Base-by-base conservation (phyloP, 371 early-diverging fungal species). In the Circinella minor region DNA sequence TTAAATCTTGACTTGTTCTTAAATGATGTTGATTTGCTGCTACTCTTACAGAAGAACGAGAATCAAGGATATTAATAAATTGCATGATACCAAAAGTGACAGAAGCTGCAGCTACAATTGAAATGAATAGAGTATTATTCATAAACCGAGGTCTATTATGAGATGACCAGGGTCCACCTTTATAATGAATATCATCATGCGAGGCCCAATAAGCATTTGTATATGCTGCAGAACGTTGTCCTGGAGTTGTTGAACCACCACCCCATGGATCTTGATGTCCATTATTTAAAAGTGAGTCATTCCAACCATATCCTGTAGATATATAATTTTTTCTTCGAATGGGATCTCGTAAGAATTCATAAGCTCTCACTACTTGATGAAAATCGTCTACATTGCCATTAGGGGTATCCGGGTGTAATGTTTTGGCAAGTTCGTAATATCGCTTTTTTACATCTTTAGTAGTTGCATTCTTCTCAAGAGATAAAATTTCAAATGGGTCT, bases 391-490 rank as follows among this genome's bases (percentile, higher is more conserved):
- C 38, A 61, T 82, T 68, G 38, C 84, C 81, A 8, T 69, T 75
- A 1, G 68, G 51, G 34, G 62, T 69, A 63, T 84, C 85, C 3
- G 82, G 85, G 46, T 84, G 82, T 15, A 79, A 64, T n/a, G 66
- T 36, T 62, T 84, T 84, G 4, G 79, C 82, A 6, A 84, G 64
- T 57, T 80, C 74, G 49, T 79, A 77, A 48, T 84, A 84, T 17
- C 70, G 73, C 36, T 75, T 66, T 54, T 81, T 80, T 59, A 84
- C 74, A 27, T 74, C 77, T n/a, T 72, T 65, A n/a, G 62, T 66
- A 3, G 75, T 55, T 7, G 79, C 77, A 46, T 60, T 68, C 18
- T 54, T 61, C 2, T 67, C 71, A 9, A 84, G 48, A 15, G 71
- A 66, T 4, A 84, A 60, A 18, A 81, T 70, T 49, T 80, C 76